Evolutionary conservation across 768 basidiomycete species (phyloP).

Genomic region (Lyophyllum decastes): DNA sequence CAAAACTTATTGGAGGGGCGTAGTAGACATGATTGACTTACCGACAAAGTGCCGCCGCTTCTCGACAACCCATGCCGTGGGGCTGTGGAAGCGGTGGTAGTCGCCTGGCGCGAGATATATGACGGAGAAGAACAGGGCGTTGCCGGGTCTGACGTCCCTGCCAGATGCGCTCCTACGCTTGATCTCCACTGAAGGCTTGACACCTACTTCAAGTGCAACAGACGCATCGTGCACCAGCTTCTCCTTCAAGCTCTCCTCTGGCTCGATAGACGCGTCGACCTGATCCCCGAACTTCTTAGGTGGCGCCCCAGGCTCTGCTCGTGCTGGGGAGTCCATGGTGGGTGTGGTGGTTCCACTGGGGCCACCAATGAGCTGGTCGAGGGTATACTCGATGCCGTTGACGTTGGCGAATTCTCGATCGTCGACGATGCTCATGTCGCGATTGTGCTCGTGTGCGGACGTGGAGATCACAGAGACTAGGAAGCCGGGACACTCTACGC

Average conservation of each 20-base stretch:
- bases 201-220: constrained; percentile 75
- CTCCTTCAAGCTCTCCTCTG: constrained; percentile 52
- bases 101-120: constrained; percentile 98
- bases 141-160: constrained; percentile 64
- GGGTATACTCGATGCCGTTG: constrained; percentile 94
- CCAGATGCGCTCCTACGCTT: constrained; percentile 37
- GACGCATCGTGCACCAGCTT: constrained; percentile 66
- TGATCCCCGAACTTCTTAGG: constrained; percentile 63
- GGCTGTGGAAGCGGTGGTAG: constrained; percentile 97
- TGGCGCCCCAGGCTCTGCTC: constrained; percentile 25
- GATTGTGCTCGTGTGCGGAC: constrained; percentile 39
- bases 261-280: constrained; percentile 71
- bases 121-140: constrained; percentile 89
- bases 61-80: constrained; percentile 97
- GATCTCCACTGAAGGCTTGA: constrained; percentile 34
- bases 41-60: constrained; percentile 93
- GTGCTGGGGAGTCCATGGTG: constrained; percentile 24
- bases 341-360: constrained; percentile 37
- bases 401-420: constrained; percentile 94
- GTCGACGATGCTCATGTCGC: constrained; percentile 65
- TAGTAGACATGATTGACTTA: constrained; percentile 28
- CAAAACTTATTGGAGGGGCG: background rate
- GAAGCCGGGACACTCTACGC: constrained; percentile 59
- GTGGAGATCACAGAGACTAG: constrained; percentile 42
- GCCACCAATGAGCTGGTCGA: constrained; percentile 83